These are phyloP conservation scores for Pouteria glomerata DNA, from an alignment of 148 eudicot genomes.

Conservation along the genomic window DNA sequence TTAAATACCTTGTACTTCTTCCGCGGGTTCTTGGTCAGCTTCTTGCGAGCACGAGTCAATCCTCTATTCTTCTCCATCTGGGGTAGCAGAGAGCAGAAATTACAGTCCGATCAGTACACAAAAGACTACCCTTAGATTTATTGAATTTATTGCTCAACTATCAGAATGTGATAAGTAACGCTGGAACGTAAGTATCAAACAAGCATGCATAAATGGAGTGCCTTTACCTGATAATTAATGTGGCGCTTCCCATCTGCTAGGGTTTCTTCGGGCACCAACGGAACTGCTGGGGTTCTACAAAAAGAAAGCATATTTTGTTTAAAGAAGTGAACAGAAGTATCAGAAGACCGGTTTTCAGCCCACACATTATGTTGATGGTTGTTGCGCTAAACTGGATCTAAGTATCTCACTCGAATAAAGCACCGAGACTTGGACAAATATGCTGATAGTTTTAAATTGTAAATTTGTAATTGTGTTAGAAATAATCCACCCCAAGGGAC, in stretches of 20 bases:
- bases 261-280: conserved; percentile 43
- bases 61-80: conserved; percentile 94
- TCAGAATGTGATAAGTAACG: not conserved
- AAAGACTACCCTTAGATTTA: too few species aligned
- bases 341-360: not conserved
- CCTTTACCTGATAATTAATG: conserved; percentile 50
- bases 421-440: not conserved
- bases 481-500: not conserved
- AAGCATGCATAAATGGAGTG: not conserved
- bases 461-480: not conserved
- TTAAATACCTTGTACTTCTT: conserved; percentile 61
- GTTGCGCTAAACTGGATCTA: not conserved
- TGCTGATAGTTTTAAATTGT: too few species aligned
- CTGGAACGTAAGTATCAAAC: not conserved
- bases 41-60: conserved; percentile 64
- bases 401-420: not conserved
- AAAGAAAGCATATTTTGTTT: not conserved
- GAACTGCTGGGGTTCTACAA: conserved; percentile 35
- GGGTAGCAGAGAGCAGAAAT: not conserved
- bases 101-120: too few species aligned
- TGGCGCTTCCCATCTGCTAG: conserved; percentile 66
- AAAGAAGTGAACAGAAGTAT: not conserved
- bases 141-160: too few species aligned
- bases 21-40: conserved; percentile 66
- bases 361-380: not conserved